Evolutionary conservation across 352 stramenopile species (phyloP).

Genomic region (Phytophthora foliorum): DNA sequence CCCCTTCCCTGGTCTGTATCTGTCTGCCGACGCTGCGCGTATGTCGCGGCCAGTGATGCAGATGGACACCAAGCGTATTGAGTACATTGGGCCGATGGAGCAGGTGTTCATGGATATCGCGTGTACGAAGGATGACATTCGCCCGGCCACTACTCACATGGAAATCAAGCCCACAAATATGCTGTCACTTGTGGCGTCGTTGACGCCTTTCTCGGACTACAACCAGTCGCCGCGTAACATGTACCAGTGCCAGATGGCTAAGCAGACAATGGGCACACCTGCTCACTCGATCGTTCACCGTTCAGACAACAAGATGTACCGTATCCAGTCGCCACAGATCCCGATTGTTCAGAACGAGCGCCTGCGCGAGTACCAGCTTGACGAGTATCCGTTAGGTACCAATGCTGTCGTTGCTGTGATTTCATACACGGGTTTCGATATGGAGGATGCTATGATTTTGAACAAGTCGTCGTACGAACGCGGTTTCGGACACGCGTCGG

Average conservation of each 20-base stretch:
- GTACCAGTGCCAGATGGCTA: conserved; percentile 99
- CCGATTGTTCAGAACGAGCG: conserved; percentile 98
- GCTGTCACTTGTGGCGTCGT: conserved; percentile 98
- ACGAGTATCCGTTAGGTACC: conserved; percentile 99
- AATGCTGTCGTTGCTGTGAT: conserved; percentile 99
- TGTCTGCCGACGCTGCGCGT: conserved; percentile 97
- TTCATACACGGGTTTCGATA: conserved; percentile 98
- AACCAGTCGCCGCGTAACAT: conserved; percentile 99
- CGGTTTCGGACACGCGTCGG: conserved; percentile 97
- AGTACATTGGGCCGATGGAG: conserved; percentile 99
- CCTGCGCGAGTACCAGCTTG: conserved; percentile 97
- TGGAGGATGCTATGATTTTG: conserved; percentile 99
- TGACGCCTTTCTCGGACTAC: conserved; percentile 99
- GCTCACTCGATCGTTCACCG: conserved; percentile 97
- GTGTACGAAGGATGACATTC: conserved; percentile 96
- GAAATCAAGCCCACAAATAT: conserved; percentile 99
- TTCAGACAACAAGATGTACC: conserved; percentile 99
- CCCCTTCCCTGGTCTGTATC: conserved; percentile 97
- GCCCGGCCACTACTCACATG: conserved; percentile 98
- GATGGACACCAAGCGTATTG: conserved; percentile 91
- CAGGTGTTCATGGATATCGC: conserved; percentile 98
- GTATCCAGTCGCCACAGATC: conserved; percentile 98
- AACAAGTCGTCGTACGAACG: conserved; percentile 99
- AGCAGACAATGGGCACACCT: conserved; percentile 99
- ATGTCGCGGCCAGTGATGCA: conserved; percentile 96